A percentile compares a stretch with the other conserved stretches of the same genome.
These are phyloP conservation scores for Eutrema japonicum DNA, from an alignment of 345 rosid genomes.

Conservation along the genomic window DNA sequence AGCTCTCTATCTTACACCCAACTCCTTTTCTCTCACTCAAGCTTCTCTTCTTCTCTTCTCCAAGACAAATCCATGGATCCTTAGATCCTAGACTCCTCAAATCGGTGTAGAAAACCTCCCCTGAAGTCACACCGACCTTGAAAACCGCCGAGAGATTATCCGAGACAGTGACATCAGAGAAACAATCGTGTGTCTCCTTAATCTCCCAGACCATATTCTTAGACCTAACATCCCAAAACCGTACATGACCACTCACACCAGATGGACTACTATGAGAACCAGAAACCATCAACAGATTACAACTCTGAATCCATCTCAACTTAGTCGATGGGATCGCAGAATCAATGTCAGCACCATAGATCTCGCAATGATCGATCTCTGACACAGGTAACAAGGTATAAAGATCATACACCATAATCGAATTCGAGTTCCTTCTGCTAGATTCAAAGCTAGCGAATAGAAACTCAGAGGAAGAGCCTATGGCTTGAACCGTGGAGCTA, in stretches of 20 bases:
- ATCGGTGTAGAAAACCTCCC: slow-evolving; percentile 68
- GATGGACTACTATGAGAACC: slow-evolving; percentile 92
- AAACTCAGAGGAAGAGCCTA: slow-evolving; percentile 62
- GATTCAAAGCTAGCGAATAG: slow-evolving; percentile 95
- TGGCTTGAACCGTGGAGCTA: slow-evolving; percentile 82
- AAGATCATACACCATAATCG: slow-evolving; percentile 80
- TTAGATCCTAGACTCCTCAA: slow-evolving; percentile 62
- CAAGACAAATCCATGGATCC: slow-evolving; percentile 69
- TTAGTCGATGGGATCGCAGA: slow-evolving; percentile 84
- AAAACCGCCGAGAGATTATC: slow-evolving; percentile 67
- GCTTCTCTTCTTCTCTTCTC: slow-evolving; percentile 60
- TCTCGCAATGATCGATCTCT: slow-evolving; percentile 75
- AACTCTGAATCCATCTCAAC: slow-evolving; percentile 71
- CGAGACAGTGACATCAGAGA: slow-evolving; percentile 76
- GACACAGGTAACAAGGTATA: slow-evolving; percentile 59
- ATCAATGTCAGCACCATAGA: slow-evolving; percentile 75
- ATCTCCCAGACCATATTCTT: slow-evolving; percentile 75
- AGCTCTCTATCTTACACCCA: slow-evolving; percentile 77
- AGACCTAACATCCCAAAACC: slow-evolving; percentile 83
- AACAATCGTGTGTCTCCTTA: slow-evolving; percentile 81
- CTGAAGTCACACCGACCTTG: slow-evolving; percentile 78
- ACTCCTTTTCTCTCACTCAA: slow-evolving; percentile 72
- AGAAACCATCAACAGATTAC: slow-evolving; percentile 70
- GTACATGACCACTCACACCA: slow-evolving; percentile 69
- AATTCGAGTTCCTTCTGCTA: slow-evolving; percentile 79